phyloP scores from a whole-genome alignment of 345 rosid species.

The Moringa oleifera region DNA sequence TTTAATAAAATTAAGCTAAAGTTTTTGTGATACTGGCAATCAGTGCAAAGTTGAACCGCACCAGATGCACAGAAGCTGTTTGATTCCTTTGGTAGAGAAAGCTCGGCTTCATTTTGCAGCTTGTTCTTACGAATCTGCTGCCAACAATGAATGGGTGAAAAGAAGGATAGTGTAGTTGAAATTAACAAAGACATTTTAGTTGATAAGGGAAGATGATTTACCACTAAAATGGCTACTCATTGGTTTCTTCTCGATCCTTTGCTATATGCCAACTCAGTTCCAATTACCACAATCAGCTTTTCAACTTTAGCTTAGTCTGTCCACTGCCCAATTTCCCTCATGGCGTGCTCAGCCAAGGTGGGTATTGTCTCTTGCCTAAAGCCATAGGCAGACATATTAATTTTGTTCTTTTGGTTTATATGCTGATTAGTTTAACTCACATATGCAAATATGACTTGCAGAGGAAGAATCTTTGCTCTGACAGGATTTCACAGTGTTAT shows the following conservation, averaged over 20 bases:
- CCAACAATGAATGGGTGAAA: not conserved
- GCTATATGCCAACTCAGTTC: slow-evolving; percentile 61
- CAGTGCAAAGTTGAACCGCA: slow-evolving; percentile 11
- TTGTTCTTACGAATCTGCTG: not conserved
- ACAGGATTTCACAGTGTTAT: slow-evolving; percentile 13
- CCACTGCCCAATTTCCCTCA: slow-evolving; percentile 65
- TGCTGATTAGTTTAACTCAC: not conserved
- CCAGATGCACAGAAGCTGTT: not conserved
- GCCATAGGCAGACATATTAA: too few species aligned
- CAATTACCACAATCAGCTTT: slow-evolving; percentile 40
- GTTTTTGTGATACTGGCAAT: not conserved
- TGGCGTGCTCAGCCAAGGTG: slow-evolving; percentile 94
- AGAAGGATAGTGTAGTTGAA: not conserved
- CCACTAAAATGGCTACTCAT: slow-evolving; percentile 26
- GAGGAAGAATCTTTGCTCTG: slow-evolving; percentile 23
- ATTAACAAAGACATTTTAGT: not conserved
- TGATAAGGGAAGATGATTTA: not conserved
- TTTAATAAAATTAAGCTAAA: not conserved
- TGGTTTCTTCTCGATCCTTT: slow-evolving; percentile 19
- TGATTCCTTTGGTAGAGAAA: not conserved
- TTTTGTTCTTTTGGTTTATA: not conserved
- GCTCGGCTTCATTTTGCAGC: not conserved
- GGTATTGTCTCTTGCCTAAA: slow-evolving; percentile 37
- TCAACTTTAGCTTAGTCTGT: slow-evolving; percentile 66
- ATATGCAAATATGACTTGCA: not conserved